Evolutionary conservation across 2,329 filamentous ascomycete species (phyloP).

Genomic region (Beauveria brongniartii): DNA sequence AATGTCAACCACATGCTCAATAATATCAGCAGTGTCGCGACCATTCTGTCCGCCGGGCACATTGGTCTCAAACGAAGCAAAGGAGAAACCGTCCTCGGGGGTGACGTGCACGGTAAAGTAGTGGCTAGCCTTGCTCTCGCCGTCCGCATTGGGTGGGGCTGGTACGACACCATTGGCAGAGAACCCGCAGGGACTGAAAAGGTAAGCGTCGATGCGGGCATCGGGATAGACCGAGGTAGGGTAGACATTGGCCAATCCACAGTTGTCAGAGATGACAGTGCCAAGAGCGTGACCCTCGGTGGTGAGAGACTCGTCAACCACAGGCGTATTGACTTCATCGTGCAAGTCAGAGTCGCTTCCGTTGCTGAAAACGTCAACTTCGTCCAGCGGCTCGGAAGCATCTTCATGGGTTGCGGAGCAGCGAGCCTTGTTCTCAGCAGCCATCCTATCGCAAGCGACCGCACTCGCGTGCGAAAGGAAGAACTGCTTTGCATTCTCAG

Average conservation of each 20-base stretch:
- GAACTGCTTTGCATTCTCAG: slow-evolving; percentile 62
- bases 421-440: slow-evolving; percentile 57
- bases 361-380: slow-evolving; percentile 78
- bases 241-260: slow-evolving; percentile 84
- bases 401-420: slow-evolving; percentile 45
- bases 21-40: slow-evolving; percentile 79
- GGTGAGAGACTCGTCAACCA: slow-evolving; percentile 63
- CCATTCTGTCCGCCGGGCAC: slow-evolving; percentile 84
- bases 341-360: slow-evolving; percentile 45
- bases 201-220: slow-evolving; percentile 87
- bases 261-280: slow-evolving; percentile 82
- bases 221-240: slow-evolving; percentile 82
- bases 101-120: slow-evolving; percentile 99
- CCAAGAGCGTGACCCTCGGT: slow-evolving; percentile 93
- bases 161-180: slow-evolving; percentile 95
- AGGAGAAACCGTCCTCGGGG: slow-evolving; percentile 92
- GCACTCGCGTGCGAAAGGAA: slow-evolving; percentile 69
- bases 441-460: slow-evolving; percentile 75
- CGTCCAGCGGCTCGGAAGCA: slow-evolving; percentile 46
- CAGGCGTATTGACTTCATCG: slow-evolving; percentile 43
- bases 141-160: slow-evolving; percentile 52
- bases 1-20: slow-evolving; percentile 89
- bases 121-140: slow-evolving; percentile 50
- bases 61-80: slow-evolving; percentile 97
- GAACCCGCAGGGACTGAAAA: slow-evolving; percentile 95